Conservation (phyloP, 495 filamentous ascomycete species). For the Hypoxylon intermedium region DNA sequence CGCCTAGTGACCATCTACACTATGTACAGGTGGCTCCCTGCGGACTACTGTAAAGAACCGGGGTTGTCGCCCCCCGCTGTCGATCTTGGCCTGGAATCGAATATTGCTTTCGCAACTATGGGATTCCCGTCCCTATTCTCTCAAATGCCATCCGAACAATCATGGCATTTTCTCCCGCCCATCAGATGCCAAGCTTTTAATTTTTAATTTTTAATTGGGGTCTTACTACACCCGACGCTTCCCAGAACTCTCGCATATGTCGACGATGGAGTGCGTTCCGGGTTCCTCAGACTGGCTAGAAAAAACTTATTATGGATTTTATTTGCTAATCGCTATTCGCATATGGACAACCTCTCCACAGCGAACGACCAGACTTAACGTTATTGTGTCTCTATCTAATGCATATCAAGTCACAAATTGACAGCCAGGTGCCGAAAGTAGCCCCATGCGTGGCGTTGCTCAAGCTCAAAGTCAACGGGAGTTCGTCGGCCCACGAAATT, state of each 20-base stretch:
- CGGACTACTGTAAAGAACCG: no score
- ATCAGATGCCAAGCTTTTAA: constrained; percentile 31
- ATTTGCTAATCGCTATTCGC: not conserved
- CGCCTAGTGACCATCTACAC: not conserved
- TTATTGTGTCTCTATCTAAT: not conserved
- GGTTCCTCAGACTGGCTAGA: not conserved
- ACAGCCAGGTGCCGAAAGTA: not conserved
- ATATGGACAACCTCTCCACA: constrained; percentile 1
- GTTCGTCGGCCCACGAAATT: no score
- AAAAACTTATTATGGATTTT: not conserved
- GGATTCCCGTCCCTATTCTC: constrained; percentile 18
- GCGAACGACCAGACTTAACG: not conserved
- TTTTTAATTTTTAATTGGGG: constrained; percentile 29
- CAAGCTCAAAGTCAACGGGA: not conserved
- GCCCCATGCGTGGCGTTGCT: constrained; percentile 3
- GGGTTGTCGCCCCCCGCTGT: constrained; percentile 32
- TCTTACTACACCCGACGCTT: constrained; percentile 1
- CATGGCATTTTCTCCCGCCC: constrained; percentile 31
- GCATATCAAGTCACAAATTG: not conserved
- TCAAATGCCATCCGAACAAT: constrained; percentile 26
- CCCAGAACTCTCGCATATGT: not conserved
- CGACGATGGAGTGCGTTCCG: not conserved
- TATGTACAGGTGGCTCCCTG: no score
- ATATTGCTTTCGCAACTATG: constrained; percentile 9
- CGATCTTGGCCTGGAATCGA: constrained; percentile 22